Base-by-base conservation (phyloP, 225 moss, liverwort and hornwort genomes). In the Polytrichum commune region DNA sequence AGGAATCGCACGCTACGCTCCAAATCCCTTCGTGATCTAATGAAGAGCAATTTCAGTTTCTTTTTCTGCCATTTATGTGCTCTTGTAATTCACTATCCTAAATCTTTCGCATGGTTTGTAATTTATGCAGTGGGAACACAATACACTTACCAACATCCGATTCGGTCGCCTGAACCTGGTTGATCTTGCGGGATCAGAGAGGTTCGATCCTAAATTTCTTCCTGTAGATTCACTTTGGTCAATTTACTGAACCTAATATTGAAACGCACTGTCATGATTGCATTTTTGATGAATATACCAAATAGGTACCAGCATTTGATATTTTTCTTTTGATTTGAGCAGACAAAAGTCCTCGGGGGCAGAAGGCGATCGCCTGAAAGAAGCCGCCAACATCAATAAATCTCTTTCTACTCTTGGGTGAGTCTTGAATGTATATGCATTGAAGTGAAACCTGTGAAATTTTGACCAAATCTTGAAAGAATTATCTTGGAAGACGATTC, bases 341-440 rank as follows among this genome's bases (percentile, higher is more conserved):
- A 97, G 96, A 46, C 96, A 97, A 67, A 97, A 85, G 78, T 83
- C 80, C 53, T 97, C 96, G 20, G 96, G 96, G 7, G 96, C 96
- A 29, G 96, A 97, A 76, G 96, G 96, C 67, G 96, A 93, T 60
- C 96, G 96, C 69, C 64, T 97, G 62, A 97, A 97, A 75, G 96
- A 97, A 86, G 96, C 96, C 26, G 96, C 96, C 1, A 97, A 97
- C 64, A 97, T 97, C 66, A 97, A 97, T 76, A 97, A 97, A 73
- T 97, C 96, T 70, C 81, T 97, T 53, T 97, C 96, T 22, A 97
- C 96, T 18, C 89, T 97, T 16, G 96, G 96, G 96, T 97, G 84
- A 29, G 60, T 62, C 24, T 27, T 23, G 62, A 46, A 46, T 46
- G 46, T 46, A 5, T 30, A 46, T 13, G 10, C 16, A 13, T 46